Evolutionary conservation across 2,329 filamentous ascomycete genomes (phyloP).

Genomic region (Didymella glomerata): DNA sequence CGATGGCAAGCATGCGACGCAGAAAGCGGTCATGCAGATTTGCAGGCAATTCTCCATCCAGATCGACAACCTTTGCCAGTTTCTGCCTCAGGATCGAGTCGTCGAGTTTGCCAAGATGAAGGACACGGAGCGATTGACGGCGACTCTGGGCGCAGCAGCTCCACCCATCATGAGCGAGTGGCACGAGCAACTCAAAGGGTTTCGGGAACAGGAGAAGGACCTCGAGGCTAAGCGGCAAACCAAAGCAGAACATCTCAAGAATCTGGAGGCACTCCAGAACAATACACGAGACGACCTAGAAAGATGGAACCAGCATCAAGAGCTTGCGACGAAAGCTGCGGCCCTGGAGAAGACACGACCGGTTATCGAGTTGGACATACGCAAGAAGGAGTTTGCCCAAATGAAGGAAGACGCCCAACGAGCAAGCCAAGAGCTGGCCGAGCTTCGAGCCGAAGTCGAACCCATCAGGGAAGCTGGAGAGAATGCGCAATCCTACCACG

Average conservation of each 20-base stretch:
- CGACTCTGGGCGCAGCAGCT: constrained; percentile 89
- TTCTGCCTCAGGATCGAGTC: constrained; percentile 93
- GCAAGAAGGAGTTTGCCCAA: constrained; percentile 58
- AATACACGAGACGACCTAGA: constrained; percentile 83
- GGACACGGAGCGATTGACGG: constrained; percentile 80
- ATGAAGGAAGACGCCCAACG: constrained; percentile 65
- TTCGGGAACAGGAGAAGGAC: constrained; percentile 74
- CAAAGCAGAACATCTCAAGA: constrained; percentile 69
- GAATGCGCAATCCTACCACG: constrained; percentile 72
- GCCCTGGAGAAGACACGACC: constrained; percentile 72
- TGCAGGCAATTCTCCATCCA: constrained; percentile 83
- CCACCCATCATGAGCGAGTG: constrained; percentile 79
- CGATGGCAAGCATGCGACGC: constrained; percentile 68
- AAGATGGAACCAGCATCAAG: constrained; percentile 77
- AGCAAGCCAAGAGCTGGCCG: constrained; percentile 65
- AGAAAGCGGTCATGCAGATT: constrained; percentile 72
- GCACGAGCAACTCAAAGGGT: constrained; percentile 76
- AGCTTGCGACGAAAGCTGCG: constrained; percentile 69
- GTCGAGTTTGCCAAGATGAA: constrained; percentile 89
- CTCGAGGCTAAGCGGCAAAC: constrained; percentile 65
- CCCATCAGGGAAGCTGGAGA: constrained; percentile 76
- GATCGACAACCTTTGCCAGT: constrained; percentile 97
- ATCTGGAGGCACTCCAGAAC: constrained; percentile 75
- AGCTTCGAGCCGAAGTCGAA: constrained; percentile 67
- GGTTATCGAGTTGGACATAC: constrained; percentile 69